Base-by-base conservation (phyloP, 495 filamentous ascomycete genomes). In the Sphaerosporella brunnea region DNA sequence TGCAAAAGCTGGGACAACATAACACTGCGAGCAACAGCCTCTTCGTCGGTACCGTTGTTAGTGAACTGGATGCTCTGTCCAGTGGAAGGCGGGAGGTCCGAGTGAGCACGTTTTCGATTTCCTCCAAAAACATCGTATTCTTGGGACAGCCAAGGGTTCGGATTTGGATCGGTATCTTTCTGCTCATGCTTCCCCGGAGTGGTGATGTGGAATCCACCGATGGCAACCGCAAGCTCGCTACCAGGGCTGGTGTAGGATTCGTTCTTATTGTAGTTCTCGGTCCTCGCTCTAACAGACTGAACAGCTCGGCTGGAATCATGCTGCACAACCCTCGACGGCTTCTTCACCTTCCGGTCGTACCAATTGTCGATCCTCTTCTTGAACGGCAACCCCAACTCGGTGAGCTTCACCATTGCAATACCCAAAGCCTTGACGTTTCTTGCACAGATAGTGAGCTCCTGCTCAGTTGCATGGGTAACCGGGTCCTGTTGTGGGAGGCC, bases 321-420 rank as follows among this genome's bases (percentile, higher is more conserved):
- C n/a, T 19, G 10, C 20, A 10, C n/a, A 10, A 15, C 20, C 10
- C 37, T 19, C 21, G n/a, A 10, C 20, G 15, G 21, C 10, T 21
- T 18, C n/a, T 13, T 13, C 10, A 20, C n/a, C 20, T 19, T 13
- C 2, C 37, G n/a, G 21, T 19, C 37, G 10, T 13, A 40, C 10
- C 21, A 40, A 10, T 19, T 16, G 37, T 40, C 21, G 10, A 10
- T 40, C n/a, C 18, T 40, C 20, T 20, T n/a, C 10, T 40, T 40
- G 37, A 40, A 40, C 37, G 37, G 37, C n/a, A 40, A 19, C n/a
- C 37, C 37, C 2, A 40, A 21, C 10, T 40, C 13, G 37, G n/a
- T 20, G 20, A 40, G 37, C 10, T 40, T n/a, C 1, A 40, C 1
- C 37, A 40, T 40, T 10, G 37, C 37, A 9, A 19, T 19, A 18